These are phyloP conservation scores for Cladosporium sp. DNA, from an alignment of 2,329 filamentous ascomycete species.

Conservation along the genomic window DNA sequence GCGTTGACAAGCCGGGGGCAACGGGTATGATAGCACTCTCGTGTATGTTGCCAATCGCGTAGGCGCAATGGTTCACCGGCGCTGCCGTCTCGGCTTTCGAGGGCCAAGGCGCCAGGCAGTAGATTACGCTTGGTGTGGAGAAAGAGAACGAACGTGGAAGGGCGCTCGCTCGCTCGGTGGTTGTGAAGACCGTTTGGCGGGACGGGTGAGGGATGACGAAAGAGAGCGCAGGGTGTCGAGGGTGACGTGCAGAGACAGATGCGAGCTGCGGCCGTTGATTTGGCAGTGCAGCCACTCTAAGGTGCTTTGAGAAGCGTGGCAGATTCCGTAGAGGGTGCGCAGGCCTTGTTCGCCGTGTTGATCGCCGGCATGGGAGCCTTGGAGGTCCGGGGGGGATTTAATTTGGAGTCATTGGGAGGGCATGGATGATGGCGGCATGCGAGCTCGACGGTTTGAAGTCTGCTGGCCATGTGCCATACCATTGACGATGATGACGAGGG, in stretches of 20 bases:
- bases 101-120: slow-evolving; percentile 5
- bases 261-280: slow-evolving; percentile 4
- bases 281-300: neutral
- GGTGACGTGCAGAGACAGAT: slow-evolving; percentile 8
- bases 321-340: slow-evolving; percentile 1
- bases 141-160: neutral
- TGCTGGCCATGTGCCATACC: neutral
- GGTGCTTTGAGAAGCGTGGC: neutral
- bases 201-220: slow-evolving; percentile 1
- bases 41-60: neutral
- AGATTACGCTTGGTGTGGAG: neutral
- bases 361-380: slow-evolving; percentile 2
- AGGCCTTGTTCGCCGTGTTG: neutral
- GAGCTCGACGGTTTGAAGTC: neutral
- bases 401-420: neutral
- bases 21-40: neutral
- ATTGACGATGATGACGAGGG: neutral
- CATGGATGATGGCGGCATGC: neutral
- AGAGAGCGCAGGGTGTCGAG: neutral
- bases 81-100: slow-evolving; percentile 8
- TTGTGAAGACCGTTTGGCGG: slow-evolving; percentile 1
- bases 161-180: no score
- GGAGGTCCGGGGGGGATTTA: neutral
- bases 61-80: slow-evolving; percentile 1
- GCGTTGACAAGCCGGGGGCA: neutral